Base-by-base conservation (phyloP, 495 filamentous ascomycete species). In the Cercophora scortea region DNA sequence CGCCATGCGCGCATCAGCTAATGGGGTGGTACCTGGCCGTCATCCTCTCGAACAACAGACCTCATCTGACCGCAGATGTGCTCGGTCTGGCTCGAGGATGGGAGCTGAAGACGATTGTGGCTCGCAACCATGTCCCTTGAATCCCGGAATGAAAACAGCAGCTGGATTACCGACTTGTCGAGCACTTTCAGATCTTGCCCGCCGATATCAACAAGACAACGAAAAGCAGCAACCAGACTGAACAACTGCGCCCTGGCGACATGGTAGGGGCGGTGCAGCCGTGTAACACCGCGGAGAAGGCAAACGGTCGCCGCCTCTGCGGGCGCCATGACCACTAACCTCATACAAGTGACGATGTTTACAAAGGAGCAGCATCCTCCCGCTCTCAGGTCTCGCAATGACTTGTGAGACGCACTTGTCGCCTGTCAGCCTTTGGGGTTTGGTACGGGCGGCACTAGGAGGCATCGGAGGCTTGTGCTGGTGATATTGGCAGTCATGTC, bases 211-310 rank as follows among this genome's bases (percentile, higher is more conserved):
- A 25, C 25, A 2, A 25, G 25, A 5, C 25, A n/a, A n/a, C n/a
- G n/a, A n/a, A n/a, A n/a, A n/a, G n/a, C n/a, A 25, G 25, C 25
- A 25, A 25, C 25, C 25, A 25, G 25, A 5, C 25, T 25, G 5
- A 2, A 25, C 2, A 25, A 25, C 25, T 25, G 25, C 25, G 2
- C 25, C 25, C 25, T 25, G 36, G 10, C 36, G 36, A 10, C 3
- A 38, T 38, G 36, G 7, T 10, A 13, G 10, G 13, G 36, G 36
- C 36, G 49, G 49, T 41, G 45, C 49, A 51, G 49, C 33, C 16
- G 49, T 51, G 49, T 51, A 47, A 54, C 51, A 38, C 51, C 51
- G 51, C 51, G 51, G 51, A 54, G 44, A 19, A 39, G 45, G 40
- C 45, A 43, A 45, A 48, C 39, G 39, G 44, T 48, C 48, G 51